Percentiles rank a stretch among this genome's conserved stretches.
These are phyloP conservation scores for Paramarasmius palmivorus DNA, from an alignment of 1,284 basidiomycete genomes.

Conservation along the genomic window DNA sequence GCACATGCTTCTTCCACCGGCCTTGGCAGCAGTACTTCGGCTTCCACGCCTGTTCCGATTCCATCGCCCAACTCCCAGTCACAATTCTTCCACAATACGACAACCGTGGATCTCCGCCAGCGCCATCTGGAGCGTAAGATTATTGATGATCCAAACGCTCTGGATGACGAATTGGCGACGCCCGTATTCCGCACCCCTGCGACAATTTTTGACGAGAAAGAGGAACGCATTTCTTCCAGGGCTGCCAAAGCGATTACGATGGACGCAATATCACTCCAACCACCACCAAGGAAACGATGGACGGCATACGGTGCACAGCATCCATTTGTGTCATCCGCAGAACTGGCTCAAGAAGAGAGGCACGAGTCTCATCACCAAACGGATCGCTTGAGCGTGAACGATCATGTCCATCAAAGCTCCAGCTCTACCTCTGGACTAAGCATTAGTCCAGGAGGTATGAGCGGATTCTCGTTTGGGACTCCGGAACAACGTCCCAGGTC, in stretches of 20 bases:
- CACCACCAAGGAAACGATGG: conserved; percentile 63
- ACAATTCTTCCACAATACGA: not conserved
- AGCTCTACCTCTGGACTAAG: not conserved
- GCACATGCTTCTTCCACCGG: conserved; percentile 10
- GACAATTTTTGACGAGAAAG: conserved; percentile 12
- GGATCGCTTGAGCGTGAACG: conserved; percentile 4
- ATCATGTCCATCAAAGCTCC: not conserved
- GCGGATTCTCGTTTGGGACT: conserved; percentile 14
- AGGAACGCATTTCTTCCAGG: conserved; percentile 18
- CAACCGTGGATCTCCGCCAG: conserved; percentile 16
- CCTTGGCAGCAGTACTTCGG: not conserved
- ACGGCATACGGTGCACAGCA: conserved; percentile 27
- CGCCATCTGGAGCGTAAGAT: conserved; percentile 52
- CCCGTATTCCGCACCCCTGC: not conserved
- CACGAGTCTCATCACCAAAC: conserved; percentile 24
- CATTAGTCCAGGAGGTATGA: conserved; percentile 4
- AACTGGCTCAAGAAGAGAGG: conserved; percentile 27
- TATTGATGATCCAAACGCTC: conserved; percentile 41
- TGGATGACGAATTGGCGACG: conserved; percentile 23
- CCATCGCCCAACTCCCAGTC: not conserved
- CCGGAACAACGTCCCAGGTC: conserved; percentile 14
- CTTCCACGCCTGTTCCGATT: not conserved
- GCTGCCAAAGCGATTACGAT: conserved; percentile 34
- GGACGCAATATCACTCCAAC: conserved; percentile 54
- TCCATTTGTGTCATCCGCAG: conserved; percentile 4